Base-by-base conservation (phyloP, 495 filamentous ascomycete species). In the Saxispiralis lemnorum region DNA sequence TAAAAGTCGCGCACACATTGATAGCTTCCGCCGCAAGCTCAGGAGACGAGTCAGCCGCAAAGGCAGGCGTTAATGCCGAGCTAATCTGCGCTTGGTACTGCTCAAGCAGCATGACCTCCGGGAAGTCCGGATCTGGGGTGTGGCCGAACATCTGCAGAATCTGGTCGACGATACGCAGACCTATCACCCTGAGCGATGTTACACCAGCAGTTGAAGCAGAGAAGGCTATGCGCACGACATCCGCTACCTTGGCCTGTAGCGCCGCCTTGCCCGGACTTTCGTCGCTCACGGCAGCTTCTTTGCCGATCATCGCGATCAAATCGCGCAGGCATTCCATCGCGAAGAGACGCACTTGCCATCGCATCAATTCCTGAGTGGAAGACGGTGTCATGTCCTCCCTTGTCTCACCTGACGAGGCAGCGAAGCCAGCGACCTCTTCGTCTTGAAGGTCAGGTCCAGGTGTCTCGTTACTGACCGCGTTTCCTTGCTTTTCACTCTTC, bases 41-140 rank as follows among this genome's bases (percentile, higher is more conserved):
- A 1, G 89, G 86, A 4, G 88, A 95, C 1, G 89, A 96, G 60
- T 99, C 89, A 1, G 77, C 76, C 1, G 88, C 86, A 64, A 99
- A 99, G 1, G 89, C 92, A 7, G 89, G 89, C 4, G 89, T 96
- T 32, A 99, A 71, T 0, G 89, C 89, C 1, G 89, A 95, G 51
- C 88, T 83, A 53, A 96, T 95, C 58, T 99, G 89, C 13, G 89
- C 89, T 59, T 99, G 89, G 54, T 96, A 99, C 56, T 96, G 89
- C 54, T 99, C 89, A 0, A 99, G 72, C 11, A 99, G 67, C 56
- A 89, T 84, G 9, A 83, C 89, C 59, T 99, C 89, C 7, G 86
- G 73, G 55, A 97, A 96, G 55, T 96, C 89, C 0, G 92, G 89
- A 62, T 97, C 89, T 1, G 92, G 84, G 7, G 79, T 83, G 53